phyloP scores from a whole-genome alignment of 345 rosid genomes.

The Eucalyptus melliodora region DNA sequence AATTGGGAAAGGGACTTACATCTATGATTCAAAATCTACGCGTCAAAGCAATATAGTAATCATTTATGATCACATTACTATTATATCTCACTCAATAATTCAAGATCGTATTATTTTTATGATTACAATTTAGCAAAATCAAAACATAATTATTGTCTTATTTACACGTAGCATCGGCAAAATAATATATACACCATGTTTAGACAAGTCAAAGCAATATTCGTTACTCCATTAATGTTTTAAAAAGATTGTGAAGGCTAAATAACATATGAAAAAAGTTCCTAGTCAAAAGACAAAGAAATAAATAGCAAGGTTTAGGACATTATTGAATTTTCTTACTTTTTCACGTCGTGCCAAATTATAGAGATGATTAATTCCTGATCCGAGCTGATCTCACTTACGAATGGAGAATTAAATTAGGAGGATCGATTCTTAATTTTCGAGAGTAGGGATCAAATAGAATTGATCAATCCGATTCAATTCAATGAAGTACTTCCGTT shows the following conservation, averaged over 20 bases:
- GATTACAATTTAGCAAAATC: accelerated
- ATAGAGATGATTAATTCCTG: accelerated
- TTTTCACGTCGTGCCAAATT: not conserved
- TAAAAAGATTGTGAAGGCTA: not conserved
- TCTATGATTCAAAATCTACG: not conserved
- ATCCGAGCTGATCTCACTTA: accelerated
- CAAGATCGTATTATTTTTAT: accelerated
- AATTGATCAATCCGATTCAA: accelerated
- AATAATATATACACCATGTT: not conserved
- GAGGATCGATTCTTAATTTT: too few relatives aligned
- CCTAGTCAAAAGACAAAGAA: not conserved
- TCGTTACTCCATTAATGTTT: not conserved
- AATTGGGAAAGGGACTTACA: not conserved
- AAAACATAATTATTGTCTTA: not conserved
- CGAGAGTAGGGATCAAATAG: accelerated
- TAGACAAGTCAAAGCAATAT: not conserved
- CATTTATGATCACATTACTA: too few relatives aligned
- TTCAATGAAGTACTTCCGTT: accelerated
- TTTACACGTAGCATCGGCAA: accelerated
- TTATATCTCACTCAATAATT: not conserved
- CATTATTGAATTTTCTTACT: not conserved
- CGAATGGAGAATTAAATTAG: accelerated
- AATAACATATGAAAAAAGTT: not conserved
- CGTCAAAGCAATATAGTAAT: accelerated
- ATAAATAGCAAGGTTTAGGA: not conserved